Evolutionary conservation across 73 alveolate genomes (phyloP).

Genomic region (Blepharisma japonicum): DNA sequence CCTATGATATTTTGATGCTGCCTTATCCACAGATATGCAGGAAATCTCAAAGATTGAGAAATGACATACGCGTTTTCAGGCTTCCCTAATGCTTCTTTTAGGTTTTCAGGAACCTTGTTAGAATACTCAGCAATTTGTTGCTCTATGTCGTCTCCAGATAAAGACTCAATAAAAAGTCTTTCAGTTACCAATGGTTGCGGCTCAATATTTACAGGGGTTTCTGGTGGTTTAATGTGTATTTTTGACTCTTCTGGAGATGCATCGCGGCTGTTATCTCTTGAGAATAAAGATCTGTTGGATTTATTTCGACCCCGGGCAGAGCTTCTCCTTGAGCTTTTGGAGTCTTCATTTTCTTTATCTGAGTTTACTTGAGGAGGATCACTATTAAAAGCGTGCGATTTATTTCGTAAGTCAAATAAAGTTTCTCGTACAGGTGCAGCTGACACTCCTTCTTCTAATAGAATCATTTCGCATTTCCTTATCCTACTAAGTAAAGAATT

Average conservation of each 20-base stretch:
- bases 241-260: not conserved
- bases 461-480: not conserved
- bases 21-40: constrained; percentile 3
- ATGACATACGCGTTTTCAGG: not conserved
- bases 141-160: not conserved
- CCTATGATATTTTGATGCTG: not conserved
- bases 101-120: not conserved
- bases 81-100: constrained; percentile 13
- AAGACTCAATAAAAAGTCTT: no score
- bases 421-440: no score
- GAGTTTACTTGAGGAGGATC: not conserved
- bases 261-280: not conserved
- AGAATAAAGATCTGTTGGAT: not conserved
- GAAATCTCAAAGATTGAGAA: not conserved
- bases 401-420: no score
- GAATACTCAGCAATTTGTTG: not conserved
- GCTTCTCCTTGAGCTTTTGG: not conserved
- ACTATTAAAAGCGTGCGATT: no score
- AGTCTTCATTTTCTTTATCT: not conserved
- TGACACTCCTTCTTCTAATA: not conserved
- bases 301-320: not conserved
- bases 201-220: no score
- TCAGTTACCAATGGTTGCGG: no score
- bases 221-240: no score
- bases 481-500: not conserved